These are phyloP conservation scores for Pyricularia pennisetigena DNA, from an alignment of 2,329 filamentous ascomycete species.

Conservation along the genomic window DNA sequence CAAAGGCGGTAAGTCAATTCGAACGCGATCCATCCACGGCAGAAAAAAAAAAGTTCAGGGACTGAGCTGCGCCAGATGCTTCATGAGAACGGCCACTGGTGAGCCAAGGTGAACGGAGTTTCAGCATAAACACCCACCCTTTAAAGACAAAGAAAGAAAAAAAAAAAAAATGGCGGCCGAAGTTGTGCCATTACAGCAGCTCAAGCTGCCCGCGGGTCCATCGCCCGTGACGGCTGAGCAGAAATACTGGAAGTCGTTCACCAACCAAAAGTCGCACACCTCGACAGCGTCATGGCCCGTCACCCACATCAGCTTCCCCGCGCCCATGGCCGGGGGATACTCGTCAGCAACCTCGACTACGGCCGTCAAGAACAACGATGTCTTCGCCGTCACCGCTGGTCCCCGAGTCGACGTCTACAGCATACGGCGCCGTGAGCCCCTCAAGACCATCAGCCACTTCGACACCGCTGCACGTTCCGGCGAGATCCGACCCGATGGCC, in stretches of 20 bases:
- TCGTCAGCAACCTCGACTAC: conserved; percentile 20
- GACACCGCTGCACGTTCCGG: conserved; percentile 84
- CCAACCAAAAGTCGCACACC: conserved; percentile 79
- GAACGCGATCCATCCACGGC: not conserved
- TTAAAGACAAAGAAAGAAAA: conserved; percentile 3
- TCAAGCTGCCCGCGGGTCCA: conserved; percentile 77
- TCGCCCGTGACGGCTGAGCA: conserved; percentile 83
- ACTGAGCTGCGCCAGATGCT: not conserved
- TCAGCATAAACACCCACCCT: not conserved
- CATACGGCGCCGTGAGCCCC: conserved; percentile 77
- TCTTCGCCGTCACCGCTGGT: conserved; percentile 91
- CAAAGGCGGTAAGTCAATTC: not conserved
- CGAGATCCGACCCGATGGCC: conserved; percentile 79
- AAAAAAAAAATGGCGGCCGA: conserved; percentile 75
- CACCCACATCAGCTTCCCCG: conserved; percentile 75
- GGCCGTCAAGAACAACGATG: conserved; percentile 45
- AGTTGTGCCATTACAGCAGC: conserved; percentile 67
- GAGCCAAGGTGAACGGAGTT: not conserved
- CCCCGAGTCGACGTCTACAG: conserved; percentile 91
- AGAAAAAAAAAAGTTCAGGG: not conserved
- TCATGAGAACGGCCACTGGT: not conserved
- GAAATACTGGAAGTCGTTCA: conserved; percentile 92
- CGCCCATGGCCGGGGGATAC: conserved; percentile 22
- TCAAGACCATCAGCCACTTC: conserved; percentile 92
- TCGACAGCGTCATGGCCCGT: conserved; percentile 85